Evolutionary conservation across 164 flowering plant genomes (phyloP), one percentile per base, ranked within the genome.

Genomic region (Dillenia suffruticosa): DNA sequence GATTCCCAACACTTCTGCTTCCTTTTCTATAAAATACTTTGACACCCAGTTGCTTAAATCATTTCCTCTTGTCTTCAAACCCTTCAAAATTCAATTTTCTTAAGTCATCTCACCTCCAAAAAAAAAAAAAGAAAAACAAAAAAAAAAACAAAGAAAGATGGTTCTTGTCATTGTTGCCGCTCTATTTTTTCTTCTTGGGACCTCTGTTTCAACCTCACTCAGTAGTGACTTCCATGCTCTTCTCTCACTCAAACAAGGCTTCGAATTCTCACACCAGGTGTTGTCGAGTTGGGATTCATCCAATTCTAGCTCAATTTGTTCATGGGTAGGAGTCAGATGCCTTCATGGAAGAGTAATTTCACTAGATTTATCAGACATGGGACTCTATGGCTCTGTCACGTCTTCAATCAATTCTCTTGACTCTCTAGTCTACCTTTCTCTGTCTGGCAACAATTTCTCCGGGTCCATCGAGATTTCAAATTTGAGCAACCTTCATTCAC

Each of bases 321-420:
- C 81, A 8, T 93, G 98, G 98, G 73, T 26, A 19, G 95, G 98
- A 71, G 53, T 93, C 66, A 70, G 52, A 47, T 93, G 98, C 67
- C 59, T 62, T 10, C 50, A 49, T 0, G 80, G 72, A 0, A 68
- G 96, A 49, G 92, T 93, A 5, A 75, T 79, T 16, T 70, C 87
- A 0, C 61, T 94, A 1, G 82, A 88, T 73, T 58, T 94, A 46
- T 77, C 96, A 46, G 79, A 80, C 54, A 61, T 91, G 74, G 75
- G 75, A 48, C 85, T 94, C 5, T 54, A 49, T 15, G 97, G 96
- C 59, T 72, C 78, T 40, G 76, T 94, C 55, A 79, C 89, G 0
- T 68, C 87, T 10, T 61, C 40, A 7, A 51, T 93, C 50, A 72
- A 80, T 6, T 56, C 61, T 19, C 80, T 94, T 9, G 87, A 86